phyloP scores from a whole-genome alignment of 164 flowering plant species.

The Platanus orientalis region DNA sequence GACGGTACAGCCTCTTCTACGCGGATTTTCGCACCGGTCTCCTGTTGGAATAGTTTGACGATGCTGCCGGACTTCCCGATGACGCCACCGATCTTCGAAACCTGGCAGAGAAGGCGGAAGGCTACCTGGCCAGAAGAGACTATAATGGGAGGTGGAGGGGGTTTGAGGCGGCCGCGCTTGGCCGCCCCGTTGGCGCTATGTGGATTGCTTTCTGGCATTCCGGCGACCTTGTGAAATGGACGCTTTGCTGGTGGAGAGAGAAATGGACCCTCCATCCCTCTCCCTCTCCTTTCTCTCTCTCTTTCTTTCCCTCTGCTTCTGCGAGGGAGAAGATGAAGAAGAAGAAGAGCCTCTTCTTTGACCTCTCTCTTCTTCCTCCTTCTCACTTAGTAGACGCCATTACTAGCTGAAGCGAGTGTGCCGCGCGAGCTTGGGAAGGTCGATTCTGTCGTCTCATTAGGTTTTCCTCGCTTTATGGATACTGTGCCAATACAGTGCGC shows the following conservation, averaged over 20 bases:
- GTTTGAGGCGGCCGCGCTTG: slow-evolving; percentile 35
- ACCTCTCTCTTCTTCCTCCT: not conserved
- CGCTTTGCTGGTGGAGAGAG: slow-evolving; percentile 36
- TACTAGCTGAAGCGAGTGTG: not conserved
- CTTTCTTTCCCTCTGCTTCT: not conserved
- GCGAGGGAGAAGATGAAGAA: slow-evolving; percentile 1
- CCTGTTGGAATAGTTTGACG: slow-evolving; percentile 54
- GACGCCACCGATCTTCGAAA: slow-evolving; percentile 61
- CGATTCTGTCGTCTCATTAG: too few relatives aligned
- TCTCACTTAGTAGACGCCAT: not conserved
- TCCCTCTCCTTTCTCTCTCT: not conserved
- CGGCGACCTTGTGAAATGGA: slow-evolving; percentile 14
- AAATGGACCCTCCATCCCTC: slow-evolving; percentile 30
- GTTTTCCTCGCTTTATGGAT: too few relatives aligned
- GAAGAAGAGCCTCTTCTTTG: not conserved
- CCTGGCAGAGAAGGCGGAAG: slow-evolving; percentile 72
- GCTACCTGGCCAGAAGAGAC: slow-evolving; percentile 44
- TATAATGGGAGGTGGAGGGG: slow-evolving; percentile 30
- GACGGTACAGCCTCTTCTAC: slow-evolving; percentile 47
- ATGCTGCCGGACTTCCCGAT: slow-evolving; percentile 75
- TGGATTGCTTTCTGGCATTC: slow-evolving; percentile 20
- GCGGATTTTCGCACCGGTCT: slow-evolving; percentile 63
- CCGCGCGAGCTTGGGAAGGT: too few relatives aligned
- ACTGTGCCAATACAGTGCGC: too few relatives aligned
- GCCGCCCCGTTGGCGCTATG: slow-evolving; percentile 21